Evolutionary conservation across 1,284 basidiomycete species (phyloP).

Genomic region (Testicularia cyperi): DNA sequence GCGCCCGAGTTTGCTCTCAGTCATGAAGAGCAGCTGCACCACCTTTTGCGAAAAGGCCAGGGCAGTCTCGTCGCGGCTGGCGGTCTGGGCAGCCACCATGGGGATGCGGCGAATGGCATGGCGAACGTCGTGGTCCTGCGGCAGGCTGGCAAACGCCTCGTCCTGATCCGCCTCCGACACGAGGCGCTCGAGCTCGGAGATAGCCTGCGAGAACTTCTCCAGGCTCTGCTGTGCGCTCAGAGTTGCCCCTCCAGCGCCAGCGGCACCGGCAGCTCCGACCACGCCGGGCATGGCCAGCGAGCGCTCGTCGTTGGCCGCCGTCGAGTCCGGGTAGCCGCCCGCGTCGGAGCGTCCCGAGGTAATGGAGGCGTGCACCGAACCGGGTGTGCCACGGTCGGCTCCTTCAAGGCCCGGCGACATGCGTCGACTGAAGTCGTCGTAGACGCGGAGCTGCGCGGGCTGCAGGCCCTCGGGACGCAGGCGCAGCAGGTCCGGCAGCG

Average conservation of each 20-base stretch:
- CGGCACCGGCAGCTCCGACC: conserved; percentile 8
- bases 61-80: conserved; percentile 80
- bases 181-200: conserved; percentile 53
- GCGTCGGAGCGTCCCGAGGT: conserved; percentile 26
- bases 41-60: conserved; percentile 92
- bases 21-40: conserved; percentile 64
- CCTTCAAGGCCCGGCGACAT: conserved; percentile 30
- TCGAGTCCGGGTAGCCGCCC: conserved; percentile 11
- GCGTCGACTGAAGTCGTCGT: conserved; percentile 77
- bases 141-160: conserved; percentile 50
- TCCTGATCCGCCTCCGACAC: conserved; percentile 43
- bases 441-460: conserved; percentile 80
- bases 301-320: conserved; percentile 3
- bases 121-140: conserved; percentile 82
- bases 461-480: conserved; percentile 82
- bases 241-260: no score
- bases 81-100: conserved; percentile 73
- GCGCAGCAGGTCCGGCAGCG: conserved; percentile 84
- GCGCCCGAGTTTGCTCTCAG: conserved; percentile 45
- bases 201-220: conserved; percentile 58
- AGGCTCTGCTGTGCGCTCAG: conserved; percentile 51
- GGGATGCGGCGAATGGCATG: conserved; percentile 79
- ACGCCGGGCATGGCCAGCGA: conserved; percentile 1
- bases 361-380: conserved; percentile 37
- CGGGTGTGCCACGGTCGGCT: conserved; percentile 30